phyloP scores from a whole-genome alignment of 108 stramenopile species.

The Discostella pseudostelligera region DNA sequence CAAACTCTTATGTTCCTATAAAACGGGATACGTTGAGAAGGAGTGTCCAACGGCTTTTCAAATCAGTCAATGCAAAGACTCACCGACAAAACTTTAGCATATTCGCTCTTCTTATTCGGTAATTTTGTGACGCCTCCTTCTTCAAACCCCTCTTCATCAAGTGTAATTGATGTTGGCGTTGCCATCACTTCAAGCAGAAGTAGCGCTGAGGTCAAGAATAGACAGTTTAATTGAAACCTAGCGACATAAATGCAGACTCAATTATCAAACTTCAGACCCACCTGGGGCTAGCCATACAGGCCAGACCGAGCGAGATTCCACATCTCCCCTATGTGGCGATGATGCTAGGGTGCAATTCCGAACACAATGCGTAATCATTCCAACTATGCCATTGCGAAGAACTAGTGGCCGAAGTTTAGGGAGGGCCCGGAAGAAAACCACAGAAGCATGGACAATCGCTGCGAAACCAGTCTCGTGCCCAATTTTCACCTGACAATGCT shows the following conservation, averaged over 20 bases:
- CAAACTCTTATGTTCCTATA: constrained; percentile 40
- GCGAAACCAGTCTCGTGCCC: constrained; percentile 48
- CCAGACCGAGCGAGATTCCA: constrained; percentile 34
- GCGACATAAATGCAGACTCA: constrained; percentile 39
- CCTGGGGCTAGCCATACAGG: constrained; percentile 71
- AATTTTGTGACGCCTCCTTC: constrained; percentile 26
- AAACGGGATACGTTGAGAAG: no score
- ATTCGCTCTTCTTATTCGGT: constrained; percentile 44
- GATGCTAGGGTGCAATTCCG: constrained; percentile 34
- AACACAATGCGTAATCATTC: constrained; percentile 51
- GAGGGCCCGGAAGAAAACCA: constrained; percentile 65
- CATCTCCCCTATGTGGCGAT: constrained; percentile 21
- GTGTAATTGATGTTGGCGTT: constrained; percentile 63
- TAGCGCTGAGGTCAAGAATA: neutral
- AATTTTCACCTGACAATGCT: constrained; percentile 39
- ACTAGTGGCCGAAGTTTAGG: constrained; percentile 60
- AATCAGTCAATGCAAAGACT: no score
- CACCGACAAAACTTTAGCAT: constrained; percentile 48
- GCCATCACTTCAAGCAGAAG: constrained; percentile 70
- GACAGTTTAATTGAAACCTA: constrained; percentile 3
- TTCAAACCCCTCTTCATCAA: constrained; percentile 39
- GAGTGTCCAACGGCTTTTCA: no score
- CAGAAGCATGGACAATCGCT: constrained; percentile 63
- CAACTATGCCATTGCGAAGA: constrained; percentile 57
- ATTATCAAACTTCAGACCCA: no score